A percentile compares a stretch with the other conserved stretches of the same genome.
phyloP scores from a whole-genome alignment of 2,329 filamentous ascomycete genomes.

The Exophiala dermatitidis region DNA sequence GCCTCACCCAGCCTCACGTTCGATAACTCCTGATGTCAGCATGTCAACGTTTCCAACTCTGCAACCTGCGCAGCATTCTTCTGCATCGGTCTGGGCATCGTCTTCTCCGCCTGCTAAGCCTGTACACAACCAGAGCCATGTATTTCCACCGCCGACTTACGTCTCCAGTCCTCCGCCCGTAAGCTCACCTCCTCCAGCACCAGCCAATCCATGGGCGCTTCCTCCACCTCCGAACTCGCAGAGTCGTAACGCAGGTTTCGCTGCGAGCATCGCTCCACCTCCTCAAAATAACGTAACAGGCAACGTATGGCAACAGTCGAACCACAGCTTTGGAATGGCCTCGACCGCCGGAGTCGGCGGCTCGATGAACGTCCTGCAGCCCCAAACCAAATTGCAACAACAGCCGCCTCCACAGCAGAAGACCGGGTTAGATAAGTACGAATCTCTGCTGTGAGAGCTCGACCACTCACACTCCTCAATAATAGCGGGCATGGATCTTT shows the following conservation, averaged over 20 bases:
- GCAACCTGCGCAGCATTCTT: slow-evolving; percentile 35
- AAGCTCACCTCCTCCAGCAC: slow-evolving; percentile 13
- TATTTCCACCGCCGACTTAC: slow-evolving; percentile 15
- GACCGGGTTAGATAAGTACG: slow-evolving; percentile 49
- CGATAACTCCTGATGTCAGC: slow-evolving; percentile 48
- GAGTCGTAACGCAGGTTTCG: not conserved
- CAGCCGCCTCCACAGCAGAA: slow-evolving; percentile 30
- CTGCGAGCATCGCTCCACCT: slow-evolving; percentile 31
- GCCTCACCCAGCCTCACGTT: slow-evolving; percentile 33
- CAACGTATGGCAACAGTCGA: slow-evolving; percentile 19
- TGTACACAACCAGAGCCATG: slow-evolving; percentile 13
- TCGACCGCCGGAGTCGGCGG: slow-evolving; percentile 21
- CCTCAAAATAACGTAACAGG: slow-evolving; percentile 24
- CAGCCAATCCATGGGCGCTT: slow-evolving; percentile 19
- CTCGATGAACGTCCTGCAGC: slow-evolving; percentile 20
- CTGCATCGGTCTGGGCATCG: slow-evolving; percentile 28
- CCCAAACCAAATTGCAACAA: slow-evolving; percentile 27
- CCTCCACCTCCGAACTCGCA: slow-evolving; percentile 15
- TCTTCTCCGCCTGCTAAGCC: slow-evolving; percentile 9
- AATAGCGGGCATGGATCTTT: too few relatives aligned
- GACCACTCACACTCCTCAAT: not conserved
- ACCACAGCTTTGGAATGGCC: slow-evolving; percentile 13
- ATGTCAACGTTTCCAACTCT: slow-evolving; percentile 44
- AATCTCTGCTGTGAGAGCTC: slow-evolving; percentile 45
- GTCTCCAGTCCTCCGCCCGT: slow-evolving; percentile 4